Percentiles rank a stretch among this genome's conserved stretches.
Conservation (phyloP, 148 eudicot genomes). For the Fagopyrum homotropicum region DNA sequence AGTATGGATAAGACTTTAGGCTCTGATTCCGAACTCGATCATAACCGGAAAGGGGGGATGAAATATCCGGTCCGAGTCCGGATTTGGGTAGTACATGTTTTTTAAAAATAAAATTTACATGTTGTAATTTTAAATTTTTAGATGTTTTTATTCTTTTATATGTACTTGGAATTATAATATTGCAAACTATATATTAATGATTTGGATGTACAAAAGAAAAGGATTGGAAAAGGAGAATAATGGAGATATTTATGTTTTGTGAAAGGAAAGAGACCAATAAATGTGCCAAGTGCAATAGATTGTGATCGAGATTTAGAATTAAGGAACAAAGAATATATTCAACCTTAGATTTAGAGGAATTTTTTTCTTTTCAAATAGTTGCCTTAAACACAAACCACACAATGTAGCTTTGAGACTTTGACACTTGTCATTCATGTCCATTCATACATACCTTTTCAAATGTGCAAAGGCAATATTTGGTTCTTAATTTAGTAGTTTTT, state of each 20-base stretch:
- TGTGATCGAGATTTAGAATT: neutral
- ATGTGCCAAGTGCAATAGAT: neutral
- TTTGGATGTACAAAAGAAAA: neutral
- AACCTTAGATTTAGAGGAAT: neutral
- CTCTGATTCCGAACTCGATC: too few species aligned
- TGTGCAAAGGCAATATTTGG: too few species aligned
- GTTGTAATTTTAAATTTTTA: too few species aligned
- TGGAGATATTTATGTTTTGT: neutral
- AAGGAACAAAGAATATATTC: conserved; percentile 1
- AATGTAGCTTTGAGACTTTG: conserved; percentile 9
- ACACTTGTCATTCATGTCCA: neutral
- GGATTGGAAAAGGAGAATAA: neutral
- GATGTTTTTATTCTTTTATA: neutral
- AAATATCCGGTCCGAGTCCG: too few species aligned
- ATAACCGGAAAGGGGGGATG: too few species aligned
- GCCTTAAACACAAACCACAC: conserved; percentile 4
- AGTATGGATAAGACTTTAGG: too few species aligned
- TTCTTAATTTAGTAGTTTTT: too few species aligned
- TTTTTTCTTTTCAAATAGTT: neutral
- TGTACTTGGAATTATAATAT: neutral
- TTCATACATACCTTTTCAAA: too few species aligned
- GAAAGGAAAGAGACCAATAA: neutral
- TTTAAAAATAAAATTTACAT: too few species aligned
- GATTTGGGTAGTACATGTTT: too few species aligned
- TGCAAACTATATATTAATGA: neutral